Evolutionary conservation across 768 basidiomycete genomes (phyloP), one percentile per base, ranked within the genome.

Genomic region (Sporobolomyces phaffii): DNA sequence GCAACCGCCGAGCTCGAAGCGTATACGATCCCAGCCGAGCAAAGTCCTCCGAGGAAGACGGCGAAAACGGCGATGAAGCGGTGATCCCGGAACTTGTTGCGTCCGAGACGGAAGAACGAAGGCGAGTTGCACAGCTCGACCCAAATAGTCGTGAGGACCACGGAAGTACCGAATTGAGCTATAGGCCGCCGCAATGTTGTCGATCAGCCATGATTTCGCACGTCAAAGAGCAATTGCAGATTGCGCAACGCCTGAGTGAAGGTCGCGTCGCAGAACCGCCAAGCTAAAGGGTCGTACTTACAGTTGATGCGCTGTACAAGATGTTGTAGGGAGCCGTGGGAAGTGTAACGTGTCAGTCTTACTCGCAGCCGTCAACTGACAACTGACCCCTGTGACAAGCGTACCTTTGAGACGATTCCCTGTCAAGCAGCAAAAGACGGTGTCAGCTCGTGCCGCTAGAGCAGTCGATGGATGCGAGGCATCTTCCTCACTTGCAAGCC

Each of bases 81-180:
- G 78, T 88, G 85, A 76, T 91, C 89, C 51, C 89, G 85, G 1
- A 85, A 80, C 13, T 75, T 76, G 67, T 87, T 81, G 56, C 78
- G 78, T 44, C 81, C 81, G 50, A 83, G 62, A 29, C 81, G 73
- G 81, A 91, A 87, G 26, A 93, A 83, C 51, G 83, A 78, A 0
- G 90, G 90, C 76, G 90, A 89, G 54, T 86, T 85, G 82, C 88
- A 82, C 52, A 92, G 83, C 73, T 92, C 90, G 71, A 90, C 89
- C 89, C 89, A 92, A 62, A 90, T 83, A 22, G 88, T 89, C 18
- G 73, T 72, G 40, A 53, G 65, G 45, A 70, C 77, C 18, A 76
- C 74, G 1, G 70, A 47, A 15, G 73, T 74, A 13, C 69, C 74
- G 77, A 77, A 47, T 67, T 70, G 44, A 68, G 56, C 76, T 72